Evolutionary conservation across 352 stramenopile species (phyloP).

Genomic region (Globisporangium spiculum): DNA sequence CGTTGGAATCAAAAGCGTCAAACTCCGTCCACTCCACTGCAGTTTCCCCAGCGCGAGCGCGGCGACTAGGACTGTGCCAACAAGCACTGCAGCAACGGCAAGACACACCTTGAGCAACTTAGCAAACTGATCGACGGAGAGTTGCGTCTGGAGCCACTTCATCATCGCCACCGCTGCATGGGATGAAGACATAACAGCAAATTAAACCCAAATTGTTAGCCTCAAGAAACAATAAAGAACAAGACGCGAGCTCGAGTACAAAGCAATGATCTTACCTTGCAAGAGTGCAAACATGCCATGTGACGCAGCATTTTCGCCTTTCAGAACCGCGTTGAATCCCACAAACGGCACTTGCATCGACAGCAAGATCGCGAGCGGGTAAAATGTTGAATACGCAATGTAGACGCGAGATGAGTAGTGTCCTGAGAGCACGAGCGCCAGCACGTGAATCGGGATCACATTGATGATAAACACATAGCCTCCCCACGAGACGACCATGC

Average conservation of each 20-base stretch:
- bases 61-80: conserved; percentile 36
- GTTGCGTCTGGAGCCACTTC: conserved; percentile 45
- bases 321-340: conserved; percentile 93
- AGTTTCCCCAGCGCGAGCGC: conserved; percentile 72
- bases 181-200: background rate
- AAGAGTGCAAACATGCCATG: conserved; percentile 94
- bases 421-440: conserved; percentile 88
- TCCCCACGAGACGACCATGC: conserved; percentile 96
- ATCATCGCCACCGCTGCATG: conserved; percentile 47
- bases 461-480: conserved; percentile 99
- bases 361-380: conserved; percentile 92
- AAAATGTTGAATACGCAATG: conserved; percentile 98
- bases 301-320: conserved; percentile 70
- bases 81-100: conserved; percentile 28
- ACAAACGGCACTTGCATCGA: conserved; percentile 99
- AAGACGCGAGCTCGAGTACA: background rate
- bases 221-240: background rate
- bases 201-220: background rate
- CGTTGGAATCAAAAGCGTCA: conserved; percentile 91
- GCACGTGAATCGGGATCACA: conserved; percentile 95
- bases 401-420: conserved; percentile 93
- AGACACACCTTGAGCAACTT: conserved; percentile 42
- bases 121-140: conserved; percentile 46
- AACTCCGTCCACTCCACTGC: conserved; percentile 89
- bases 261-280: conserved; percentile 43